Percentiles rank a stretch among this genome's conserved stretches.
Conservation (phyloP, 2,329 filamentous ascomycete genomes). For the Diaporthe ilicicola region DNA sequence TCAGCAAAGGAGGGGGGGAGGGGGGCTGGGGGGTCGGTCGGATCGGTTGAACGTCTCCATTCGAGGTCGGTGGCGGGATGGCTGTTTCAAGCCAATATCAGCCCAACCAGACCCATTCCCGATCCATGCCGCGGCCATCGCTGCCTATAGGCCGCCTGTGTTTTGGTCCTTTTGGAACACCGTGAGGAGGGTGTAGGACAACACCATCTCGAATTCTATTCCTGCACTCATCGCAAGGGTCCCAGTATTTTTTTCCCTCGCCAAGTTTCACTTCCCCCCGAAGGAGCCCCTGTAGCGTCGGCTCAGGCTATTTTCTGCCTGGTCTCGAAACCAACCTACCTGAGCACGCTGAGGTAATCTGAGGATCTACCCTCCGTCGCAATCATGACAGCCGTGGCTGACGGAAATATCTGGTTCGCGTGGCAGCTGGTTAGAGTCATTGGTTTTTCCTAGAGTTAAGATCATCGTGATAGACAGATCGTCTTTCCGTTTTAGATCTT, state of each 20-base stretch:
- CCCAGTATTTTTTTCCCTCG: neutral
- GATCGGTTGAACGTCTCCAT: conserved; percentile 6
- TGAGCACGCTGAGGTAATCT: neutral
- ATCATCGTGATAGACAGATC: conserved; percentile 29
- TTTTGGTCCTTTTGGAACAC: too few relatives aligned
- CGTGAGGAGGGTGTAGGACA: neutral
- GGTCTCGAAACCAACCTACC: neutral
- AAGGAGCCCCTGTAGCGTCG: conserved; percentile 6
- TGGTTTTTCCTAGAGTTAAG: neutral
- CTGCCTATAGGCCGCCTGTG: too few relatives aligned
- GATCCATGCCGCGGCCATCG: neutral
- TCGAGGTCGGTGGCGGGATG: conserved; percentile 10
- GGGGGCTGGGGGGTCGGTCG: too few relatives aligned
- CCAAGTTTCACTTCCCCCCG: conserved; percentile 14
- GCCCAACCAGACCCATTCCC: conserved; percentile 8
- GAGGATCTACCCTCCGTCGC: neutral
- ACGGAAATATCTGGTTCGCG: conserved; percentile 22
- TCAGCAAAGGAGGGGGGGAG: neutral
- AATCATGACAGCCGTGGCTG: neutral
- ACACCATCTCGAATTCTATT: conserved; percentile 14
- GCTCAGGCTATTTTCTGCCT: neutral
- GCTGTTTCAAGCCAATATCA: conserved; percentile 20
- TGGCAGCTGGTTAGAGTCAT: conserved; percentile 19
- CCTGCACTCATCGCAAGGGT: neutral
- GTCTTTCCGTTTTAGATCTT: conserved; percentile 25